Evolutionary conservation across 768 basidiomycete species (phyloP), one percentile per base, ranked within the genome.

Genomic region (Panaeolus cyanescens): DNA sequence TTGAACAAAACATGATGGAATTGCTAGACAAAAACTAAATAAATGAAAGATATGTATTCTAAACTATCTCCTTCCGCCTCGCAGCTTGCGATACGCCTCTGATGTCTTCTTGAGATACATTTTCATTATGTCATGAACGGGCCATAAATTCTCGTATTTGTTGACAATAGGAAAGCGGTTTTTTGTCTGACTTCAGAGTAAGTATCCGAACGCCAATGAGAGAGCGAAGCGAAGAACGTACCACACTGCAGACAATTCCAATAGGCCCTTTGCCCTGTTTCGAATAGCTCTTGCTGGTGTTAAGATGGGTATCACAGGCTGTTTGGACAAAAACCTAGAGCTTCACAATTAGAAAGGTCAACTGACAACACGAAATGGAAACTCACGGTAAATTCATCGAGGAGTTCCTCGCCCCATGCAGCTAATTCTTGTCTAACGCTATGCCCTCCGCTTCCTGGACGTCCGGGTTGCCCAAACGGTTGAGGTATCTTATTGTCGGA

Each of bases 121-220:
- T 20, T 59, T 59, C 15, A 59, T 10, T 0, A 59, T 34, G 37
- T 59, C 59, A 7, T 30, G 59, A n/a, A 59, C 59, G 5, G 53
- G 59, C 59, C 59, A 59, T 4, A 53, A 30, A 6, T 54, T 37
- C 5, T 54, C 53, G 19, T 59, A 59, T 17, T 55, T 55, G 53
- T 54, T 7, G 19, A 59, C 42, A 32, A 59, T 55, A 0, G 59
- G 59, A 31, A 37, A 55, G 4, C 8, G 53, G 13, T 30, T 34
- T 25, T 53, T 39, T 30, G 59, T 39, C 50, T 22, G 2, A 15
- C 25, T 28, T 8, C 31, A 22, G 12, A 22, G 28, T 54, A 25
- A 45, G 39, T 37, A 10, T 13, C 6, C 36, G 13, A n/a, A 13
- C 6, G n/a, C n/a, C n/a, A n/a, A n/a, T 9, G n/a, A 40, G 39